Evolutionary conservation across 106 monocot species (phyloP).

Genomic region (Gastrodia elata): DNA sequence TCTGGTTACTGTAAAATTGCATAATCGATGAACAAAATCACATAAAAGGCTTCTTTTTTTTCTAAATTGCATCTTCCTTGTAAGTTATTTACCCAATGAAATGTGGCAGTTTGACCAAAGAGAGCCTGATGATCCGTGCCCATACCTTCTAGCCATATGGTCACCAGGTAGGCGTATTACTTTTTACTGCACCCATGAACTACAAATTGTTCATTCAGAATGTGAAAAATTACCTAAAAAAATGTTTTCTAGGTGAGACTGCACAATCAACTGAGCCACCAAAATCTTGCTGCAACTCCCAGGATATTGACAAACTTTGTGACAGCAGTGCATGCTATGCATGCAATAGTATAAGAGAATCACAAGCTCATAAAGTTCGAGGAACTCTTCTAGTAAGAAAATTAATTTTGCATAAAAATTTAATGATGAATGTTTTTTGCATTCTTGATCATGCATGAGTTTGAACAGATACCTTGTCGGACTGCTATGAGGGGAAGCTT

Average conservation of each 20-base stretch:
- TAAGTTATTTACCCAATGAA: slow-evolving; percentile 1
- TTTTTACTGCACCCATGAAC: not conserved
- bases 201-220: not conserved
- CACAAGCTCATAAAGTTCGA: slow-evolving; percentile 42
- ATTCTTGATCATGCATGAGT: not conserved
- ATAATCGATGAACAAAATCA: not conserved
- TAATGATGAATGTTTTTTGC: not conserved
- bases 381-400: slow-evolving; percentile 50
- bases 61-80: not conserved
- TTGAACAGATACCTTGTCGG: slow-evolving; percentile 25
- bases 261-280: slow-evolving; percentile 50
- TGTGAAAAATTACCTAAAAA: not conserved
- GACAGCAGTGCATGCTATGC: slow-evolving; percentile 34
- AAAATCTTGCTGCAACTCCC: slow-evolving; percentile 26
- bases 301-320: slow-evolving; percentile 32
- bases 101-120: slow-evolving; percentile 48
- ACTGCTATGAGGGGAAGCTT: slow-evolving; percentile 30
- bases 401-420: not conserved
- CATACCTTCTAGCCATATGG: slow-evolving; percentile 72
- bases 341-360: slow-evolving; percentile 57
- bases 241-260: slow-evolving; percentile 41
- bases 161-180: slow-evolving; percentile 38
- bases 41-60: not conserved
- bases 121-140: slow-evolving; percentile 54
- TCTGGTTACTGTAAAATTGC: not conserved